Base-by-base conservation (phyloP, 495 filamentous ascomycete species). In the Xylaria venustula region DNA sequence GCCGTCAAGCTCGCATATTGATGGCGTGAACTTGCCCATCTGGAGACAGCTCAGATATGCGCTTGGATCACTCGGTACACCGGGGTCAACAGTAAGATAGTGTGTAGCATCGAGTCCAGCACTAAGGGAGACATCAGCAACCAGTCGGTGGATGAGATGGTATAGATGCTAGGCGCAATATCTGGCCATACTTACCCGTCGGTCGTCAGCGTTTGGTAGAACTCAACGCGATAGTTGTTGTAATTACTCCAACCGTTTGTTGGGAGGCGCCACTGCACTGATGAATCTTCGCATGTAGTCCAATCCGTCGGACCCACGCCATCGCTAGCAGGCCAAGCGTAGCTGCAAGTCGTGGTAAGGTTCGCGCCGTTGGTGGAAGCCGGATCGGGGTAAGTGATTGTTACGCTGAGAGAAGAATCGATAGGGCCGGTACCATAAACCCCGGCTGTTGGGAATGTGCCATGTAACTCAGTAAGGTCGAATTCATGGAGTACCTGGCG, bases 341-440 rank as follows among this genome's bases (percentile, higher is more conserved):
- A 50, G 25, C 64, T 58, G 56, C 67, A 69, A 12, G 64, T 67
- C 17, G 67, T 69, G 62, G 7, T 61, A 30, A 69, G 64, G 15
- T 42, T 61, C 19, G 55, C 77, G 44, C 89, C 88, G 64, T 74
- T 77, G 23, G 87, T 87, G 67, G 85, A 89, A 66, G 85, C 87
- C 46, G 83, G 80, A 66, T 94, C 90, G 54, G 89, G 89, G 71
- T 93, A 93, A 2, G 71, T 68, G 68, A 92, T 19, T 40, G 51
- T 47, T 28, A 69, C 47, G 30, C 58, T 54, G 34, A 69, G 52
- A 19, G 28, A 54, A 9, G 67, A 69, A 52, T 67, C 40, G n/a
- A 69, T 61, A 2, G 54, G 41, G 7, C 54, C 48, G 2, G 45
- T 17, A 0, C 67, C 67, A 48, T 69, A 69, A 19, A 60, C 54